These are phyloP conservation scores for Catunica adiposa DNA, from an alignment of 2,329 filamentous ascomycete genomes.

Conservation along the genomic window DNA sequence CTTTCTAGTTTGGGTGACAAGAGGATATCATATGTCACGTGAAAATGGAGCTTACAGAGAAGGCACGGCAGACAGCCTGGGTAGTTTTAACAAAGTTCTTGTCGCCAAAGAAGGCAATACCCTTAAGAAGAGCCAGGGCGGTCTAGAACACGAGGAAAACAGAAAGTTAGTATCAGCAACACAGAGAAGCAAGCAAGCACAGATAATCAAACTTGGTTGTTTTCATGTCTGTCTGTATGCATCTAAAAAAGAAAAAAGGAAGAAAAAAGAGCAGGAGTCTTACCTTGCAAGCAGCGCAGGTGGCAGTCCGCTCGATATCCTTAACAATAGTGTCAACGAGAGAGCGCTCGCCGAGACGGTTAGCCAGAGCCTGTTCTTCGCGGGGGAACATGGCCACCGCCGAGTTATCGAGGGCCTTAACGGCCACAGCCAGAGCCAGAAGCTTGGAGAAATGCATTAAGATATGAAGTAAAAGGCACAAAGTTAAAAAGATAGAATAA, in stretches of 20 bases:
- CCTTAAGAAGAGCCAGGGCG: constrained; percentile 24
- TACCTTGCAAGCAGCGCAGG: constrained; percentile 19
- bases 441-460: constrained; percentile 7
- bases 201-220: background rate
- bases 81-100: constrained; percentile 22
- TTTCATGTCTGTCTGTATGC: no score
- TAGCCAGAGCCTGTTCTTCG: constrained; percentile 6
- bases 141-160: background rate
- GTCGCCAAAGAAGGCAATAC: constrained; percentile 28
- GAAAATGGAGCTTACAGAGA: constrained; percentile 20
- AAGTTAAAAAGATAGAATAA: background rate
- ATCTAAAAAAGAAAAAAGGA: background rate
- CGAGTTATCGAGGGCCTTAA: background rate
- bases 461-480: background rate
- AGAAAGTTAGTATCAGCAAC: background rate
- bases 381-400: background rate
- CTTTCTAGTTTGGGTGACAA: background rate
- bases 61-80: constrained; percentile 21
- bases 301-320: constrained; percentile 17
- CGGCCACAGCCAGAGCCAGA: background rate
- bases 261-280: background rate
- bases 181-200: background rate
- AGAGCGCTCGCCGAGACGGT: constrained; percentile 5
- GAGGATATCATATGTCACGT: no score
- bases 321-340: constrained; percentile 16